phyloP scores from a whole-genome alignment of 306 rosid genomes.

The Medicago ruthenica region DNA sequence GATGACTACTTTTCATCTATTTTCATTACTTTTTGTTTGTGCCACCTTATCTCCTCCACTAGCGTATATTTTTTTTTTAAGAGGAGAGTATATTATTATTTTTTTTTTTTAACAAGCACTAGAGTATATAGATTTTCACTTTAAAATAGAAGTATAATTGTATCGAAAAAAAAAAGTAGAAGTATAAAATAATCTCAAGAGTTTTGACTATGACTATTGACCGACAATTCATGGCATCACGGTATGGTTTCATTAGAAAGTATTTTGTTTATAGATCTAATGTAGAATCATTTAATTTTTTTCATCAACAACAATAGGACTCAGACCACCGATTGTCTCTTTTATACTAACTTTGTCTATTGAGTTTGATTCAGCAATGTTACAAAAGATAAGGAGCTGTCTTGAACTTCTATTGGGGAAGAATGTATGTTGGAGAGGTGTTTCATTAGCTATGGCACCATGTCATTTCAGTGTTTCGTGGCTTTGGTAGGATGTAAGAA shows the following conservation, averaged over 20 bases:
- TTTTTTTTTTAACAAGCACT: no score
- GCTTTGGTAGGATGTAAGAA: background rate
- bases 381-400: background rate
- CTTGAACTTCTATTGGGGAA: background rate
- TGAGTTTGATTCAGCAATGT: slow-evolving; percentile 1
- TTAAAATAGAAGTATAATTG: background rate
- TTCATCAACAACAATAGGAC: background rate
- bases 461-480: background rate
- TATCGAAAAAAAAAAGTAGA: no score
- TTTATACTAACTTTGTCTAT: background rate
- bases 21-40: no score
- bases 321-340: background rate
- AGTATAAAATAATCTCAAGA: background rate
- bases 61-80: background rate
- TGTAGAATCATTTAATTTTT: background rate
- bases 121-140: background rate
- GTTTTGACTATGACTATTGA: background rate
- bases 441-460: background rate
- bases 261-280: no score
- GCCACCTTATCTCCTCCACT: no score
- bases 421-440: background rate
- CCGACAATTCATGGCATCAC: slow-evolving; percentile 1
- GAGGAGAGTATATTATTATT: background rate
- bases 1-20: no score
- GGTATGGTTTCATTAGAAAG: slow-evolving; percentile 17